These are phyloP conservation scores for Medicago ruthenica DNA, from an alignment of 306 rosid species.

Conservation along the genomic window DNA sequence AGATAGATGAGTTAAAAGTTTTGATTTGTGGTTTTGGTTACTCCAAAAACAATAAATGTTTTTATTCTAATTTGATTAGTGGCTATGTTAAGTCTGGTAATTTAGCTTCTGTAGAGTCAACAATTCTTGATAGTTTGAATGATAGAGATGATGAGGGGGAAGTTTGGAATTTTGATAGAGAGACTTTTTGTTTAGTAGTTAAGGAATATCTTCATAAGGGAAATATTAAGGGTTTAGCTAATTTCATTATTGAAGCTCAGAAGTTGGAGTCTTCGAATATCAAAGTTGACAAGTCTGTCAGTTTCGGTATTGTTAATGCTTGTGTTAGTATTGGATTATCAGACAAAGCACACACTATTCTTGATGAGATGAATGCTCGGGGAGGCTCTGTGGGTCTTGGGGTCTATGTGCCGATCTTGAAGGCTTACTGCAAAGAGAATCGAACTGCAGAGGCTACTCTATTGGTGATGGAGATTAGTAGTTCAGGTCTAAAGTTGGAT, in stretches of 20 bases:
- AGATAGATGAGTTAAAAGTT: constrained; percentile 63
- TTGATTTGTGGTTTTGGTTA: constrained; percentile 71
- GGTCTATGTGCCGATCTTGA: constrained; percentile 84
- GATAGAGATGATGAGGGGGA: constrained; percentile 55
- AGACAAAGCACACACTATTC: constrained; percentile 82
- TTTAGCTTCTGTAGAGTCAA: constrained; percentile 65
- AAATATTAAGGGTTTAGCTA: constrained; percentile 65
- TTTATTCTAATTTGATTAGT: constrained; percentile 62
- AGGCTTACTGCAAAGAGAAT: constrained; percentile 87
- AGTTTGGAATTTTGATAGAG: constrained; percentile 58
- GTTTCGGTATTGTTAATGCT: constrained; percentile 77
- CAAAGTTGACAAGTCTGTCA: constrained; percentile 64
- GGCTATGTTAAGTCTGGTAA: constrained; percentile 75
- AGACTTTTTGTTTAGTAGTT: constrained; percentile 68
- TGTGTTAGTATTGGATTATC: constrained; percentile 75
- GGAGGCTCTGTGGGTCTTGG: constrained; percentile 87
- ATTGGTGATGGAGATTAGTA: constrained; percentile 81
- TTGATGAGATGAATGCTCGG: constrained; percentile 73
- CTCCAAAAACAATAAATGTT: constrained; percentile 44
- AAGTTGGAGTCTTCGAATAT: constrained; percentile 62
- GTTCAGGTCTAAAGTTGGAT: constrained; percentile 78
- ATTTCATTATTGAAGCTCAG: constrained; percentile 74
- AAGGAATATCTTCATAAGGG: constrained; percentile 68
- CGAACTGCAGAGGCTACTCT: constrained; percentile 86
- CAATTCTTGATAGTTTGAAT: constrained; percentile 62